These are phyloP conservation scores for Phytophthora aleatoria DNA, from an alignment of 352 stramenopile genomes.

Conservation along the genomic window DNA sequence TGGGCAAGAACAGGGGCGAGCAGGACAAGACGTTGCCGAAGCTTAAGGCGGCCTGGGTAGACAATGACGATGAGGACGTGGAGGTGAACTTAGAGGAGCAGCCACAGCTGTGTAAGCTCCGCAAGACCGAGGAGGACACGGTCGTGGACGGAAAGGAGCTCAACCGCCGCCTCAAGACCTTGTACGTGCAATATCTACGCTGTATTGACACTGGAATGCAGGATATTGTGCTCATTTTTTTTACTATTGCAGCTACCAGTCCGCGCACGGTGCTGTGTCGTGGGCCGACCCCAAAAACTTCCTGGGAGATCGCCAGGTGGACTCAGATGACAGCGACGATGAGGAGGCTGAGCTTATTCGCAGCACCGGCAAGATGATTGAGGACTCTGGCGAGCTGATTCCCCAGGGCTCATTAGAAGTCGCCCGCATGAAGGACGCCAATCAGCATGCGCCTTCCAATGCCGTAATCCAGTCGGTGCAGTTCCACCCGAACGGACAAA, in stretches of 20 bases:
- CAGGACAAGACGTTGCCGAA: slow-evolving; percentile 8
- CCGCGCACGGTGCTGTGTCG: slow-evolving; percentile 51
- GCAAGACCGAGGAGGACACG: slow-evolving; percentile 75
- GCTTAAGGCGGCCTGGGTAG: slow-evolving; percentile 78
- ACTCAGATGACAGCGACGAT: slow-evolving; percentile 59
- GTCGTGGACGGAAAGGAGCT: slow-evolving; percentile 74
- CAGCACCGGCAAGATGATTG: slow-evolving; percentile 64
- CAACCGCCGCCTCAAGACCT: slow-evolving; percentile 81
- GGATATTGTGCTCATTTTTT: slow-evolving; percentile 4
- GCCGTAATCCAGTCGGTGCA: slow-evolving; percentile 88
- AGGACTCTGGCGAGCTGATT: slow-evolving; percentile 54
- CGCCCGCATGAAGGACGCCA: slow-evolving; percentile 90
- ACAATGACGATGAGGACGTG: slow-evolving; percentile 85
- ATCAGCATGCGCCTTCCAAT: slow-evolving; percentile 87
- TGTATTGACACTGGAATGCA: neutral
- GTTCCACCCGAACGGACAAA: slow-evolving; percentile 89
- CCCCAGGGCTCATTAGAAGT: slow-evolving; percentile 70
- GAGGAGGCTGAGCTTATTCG: slow-evolving; percentile 60
- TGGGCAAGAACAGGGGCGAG: slow-evolving; percentile 24
- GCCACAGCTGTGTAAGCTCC: slow-evolving; percentile 80
- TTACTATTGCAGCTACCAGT: slow-evolving; percentile 55
- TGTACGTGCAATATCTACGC: slow-evolving; percentile 42
- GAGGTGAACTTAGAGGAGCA: slow-evolving; percentile 74
- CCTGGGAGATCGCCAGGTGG: slow-evolving; percentile 33
- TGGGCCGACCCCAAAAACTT: slow-evolving; percentile 85